Evolutionary conservation across 768 basidiomycete genomes (phyloP).

Genomic region (Rickenella mellea): DNA sequence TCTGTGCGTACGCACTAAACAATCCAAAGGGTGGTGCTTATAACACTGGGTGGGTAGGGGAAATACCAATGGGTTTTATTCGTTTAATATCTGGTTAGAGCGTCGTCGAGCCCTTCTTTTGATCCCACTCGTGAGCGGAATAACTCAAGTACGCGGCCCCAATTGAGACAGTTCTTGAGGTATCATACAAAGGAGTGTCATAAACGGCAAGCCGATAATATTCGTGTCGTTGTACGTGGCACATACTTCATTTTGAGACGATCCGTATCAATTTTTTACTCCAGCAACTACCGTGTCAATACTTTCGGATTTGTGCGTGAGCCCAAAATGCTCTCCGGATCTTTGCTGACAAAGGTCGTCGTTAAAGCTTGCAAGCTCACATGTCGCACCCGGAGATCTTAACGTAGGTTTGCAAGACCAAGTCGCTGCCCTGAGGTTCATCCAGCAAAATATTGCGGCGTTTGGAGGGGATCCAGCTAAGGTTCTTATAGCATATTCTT

Average conservation of each 20-base stretch:
- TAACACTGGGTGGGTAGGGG: conserved; percentile 32
- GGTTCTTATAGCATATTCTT: conserved; percentile 1
- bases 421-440: conserved; percentile 23
- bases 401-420: conserved; percentile 27
- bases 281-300: conserved; percentile 12
- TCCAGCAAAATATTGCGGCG: conserved; percentile 25
- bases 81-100: conserved; percentile 16
- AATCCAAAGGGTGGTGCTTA: conserved; percentile 36
- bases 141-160: not conserved
- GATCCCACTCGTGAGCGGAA: conserved; percentile 37
- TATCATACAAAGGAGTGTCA: conserved; percentile 38
- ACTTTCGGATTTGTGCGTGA: conserved; percentile 9
- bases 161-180: conserved; percentile 18
- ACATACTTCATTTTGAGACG: not conserved
- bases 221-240: conserved; percentile 8
- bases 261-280: not conserved
- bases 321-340: not conserved
- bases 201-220: conserved; percentile 21
- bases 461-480: conserved; percentile 27
- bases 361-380: conserved; percentile 5
- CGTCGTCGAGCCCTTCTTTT: conserved; percentile 29
- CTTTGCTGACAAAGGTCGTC: not conserved
- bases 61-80: conserved; percentile 18
- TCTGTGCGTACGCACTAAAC: not conserved
- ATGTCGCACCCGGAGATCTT: conserved; percentile 1